phyloP scores from a whole-genome alignment of 805 yeast species.

The Phaffomyces antillensis region DNA sequence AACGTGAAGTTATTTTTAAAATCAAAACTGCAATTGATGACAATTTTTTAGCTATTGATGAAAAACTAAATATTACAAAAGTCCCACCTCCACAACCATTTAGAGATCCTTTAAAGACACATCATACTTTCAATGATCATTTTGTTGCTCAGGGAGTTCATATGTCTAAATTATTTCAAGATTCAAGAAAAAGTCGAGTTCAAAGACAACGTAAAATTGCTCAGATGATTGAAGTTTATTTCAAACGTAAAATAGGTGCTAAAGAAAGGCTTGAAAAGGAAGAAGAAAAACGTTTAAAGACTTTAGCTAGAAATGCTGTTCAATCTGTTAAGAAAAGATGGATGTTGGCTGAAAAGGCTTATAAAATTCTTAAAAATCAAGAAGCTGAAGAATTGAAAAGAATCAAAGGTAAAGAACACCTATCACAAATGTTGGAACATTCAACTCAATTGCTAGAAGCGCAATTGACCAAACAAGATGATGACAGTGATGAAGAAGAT shows the following conservation, averaged over 20 bases:
- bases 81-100: slow-evolving; percentile 36
- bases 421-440: slow-evolving; percentile 82
- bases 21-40: slow-evolving; percentile 41
- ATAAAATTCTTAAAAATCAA: slow-evolving; percentile 61
- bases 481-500: slow-evolving; percentile 17
- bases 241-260: slow-evolving; percentile 80
- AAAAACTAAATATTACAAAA: slow-evolving; percentile 31
- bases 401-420: slow-evolving; percentile 76
- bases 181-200: slow-evolving; percentile 54
- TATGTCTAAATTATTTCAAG: slow-evolving; percentile 63
- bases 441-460: slow-evolving; percentile 88
- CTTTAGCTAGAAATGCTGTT: slow-evolving; percentile 73
- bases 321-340: slow-evolving; percentile 86
- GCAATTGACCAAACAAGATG: slow-evolving; percentile 45
- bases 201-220: slow-evolving; percentile 69
- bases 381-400: slow-evolving; percentile 76
- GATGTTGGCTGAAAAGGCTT: slow-evolving; percentile 82
- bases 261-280: slow-evolving; percentile 76
- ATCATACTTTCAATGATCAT: slow-evolving; percentile 61
- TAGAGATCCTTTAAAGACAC: slow-evolving; percentile 39
- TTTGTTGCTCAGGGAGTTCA: slow-evolving; percentile 68
- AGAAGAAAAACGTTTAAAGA: slow-evolving; percentile 60
- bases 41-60: slow-evolving; percentile 38
- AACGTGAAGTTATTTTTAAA: slow-evolving; percentile 34
- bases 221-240: slow-evolving; percentile 77